Conservation (phyloP, 331 rosid genomes). For the Malus hybrid region DNA sequence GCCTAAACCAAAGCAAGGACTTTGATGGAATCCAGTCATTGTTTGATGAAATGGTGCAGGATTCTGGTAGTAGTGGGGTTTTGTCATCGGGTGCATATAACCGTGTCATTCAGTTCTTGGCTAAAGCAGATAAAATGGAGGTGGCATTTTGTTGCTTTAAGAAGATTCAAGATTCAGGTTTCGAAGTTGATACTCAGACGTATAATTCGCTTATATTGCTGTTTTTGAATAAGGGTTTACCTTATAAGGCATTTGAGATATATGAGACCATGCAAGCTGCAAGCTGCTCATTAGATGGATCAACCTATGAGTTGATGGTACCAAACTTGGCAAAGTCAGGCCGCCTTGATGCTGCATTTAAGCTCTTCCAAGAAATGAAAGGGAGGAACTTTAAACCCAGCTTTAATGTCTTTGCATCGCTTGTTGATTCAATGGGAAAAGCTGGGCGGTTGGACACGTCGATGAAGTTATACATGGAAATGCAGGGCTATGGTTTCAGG, state of each 20-base stretch:
- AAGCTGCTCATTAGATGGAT: conserved; percentile 52
- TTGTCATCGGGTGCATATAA: conserved; percentile 49
- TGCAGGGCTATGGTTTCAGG: conserved; percentile 69
- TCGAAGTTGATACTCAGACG: conserved; percentile 55
- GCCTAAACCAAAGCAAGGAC: conserved; percentile 54
- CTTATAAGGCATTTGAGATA: conserved; percentile 88
- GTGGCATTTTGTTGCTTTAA: conserved; percentile 80
- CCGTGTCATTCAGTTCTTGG: conserved; percentile 72
- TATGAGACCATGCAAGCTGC: conserved; percentile 79
- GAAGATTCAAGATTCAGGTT: conserved; percentile 67
- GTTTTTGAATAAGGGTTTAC: conserved; percentile 86
- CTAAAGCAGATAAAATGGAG: conserved; percentile 86
- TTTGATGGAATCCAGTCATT: conserved; percentile 72
- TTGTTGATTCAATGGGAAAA: conserved; percentile 95
- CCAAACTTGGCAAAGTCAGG: conserved; percentile 91
- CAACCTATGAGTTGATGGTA: conserved; percentile 85
- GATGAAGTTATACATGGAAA: conserved; percentile 86
- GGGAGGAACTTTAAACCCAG: conserved; percentile 67
- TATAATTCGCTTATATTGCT: conserved; percentile 74
- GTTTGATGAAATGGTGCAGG: conserved; percentile 83
- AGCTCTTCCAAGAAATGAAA: conserved; percentile 87
- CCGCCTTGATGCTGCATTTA: conserved; percentile 83
- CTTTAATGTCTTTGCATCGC: conserved; percentile 49
- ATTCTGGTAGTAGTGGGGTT: conserved; percentile 39
- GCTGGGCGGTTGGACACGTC: conserved; percentile 87